A percentile compares a stretch with the other conserved stretches of the same genome.
Conservation (phyloP, 192 early-diverging fungal species). For the Spizellomyces punctatus region DNA sequence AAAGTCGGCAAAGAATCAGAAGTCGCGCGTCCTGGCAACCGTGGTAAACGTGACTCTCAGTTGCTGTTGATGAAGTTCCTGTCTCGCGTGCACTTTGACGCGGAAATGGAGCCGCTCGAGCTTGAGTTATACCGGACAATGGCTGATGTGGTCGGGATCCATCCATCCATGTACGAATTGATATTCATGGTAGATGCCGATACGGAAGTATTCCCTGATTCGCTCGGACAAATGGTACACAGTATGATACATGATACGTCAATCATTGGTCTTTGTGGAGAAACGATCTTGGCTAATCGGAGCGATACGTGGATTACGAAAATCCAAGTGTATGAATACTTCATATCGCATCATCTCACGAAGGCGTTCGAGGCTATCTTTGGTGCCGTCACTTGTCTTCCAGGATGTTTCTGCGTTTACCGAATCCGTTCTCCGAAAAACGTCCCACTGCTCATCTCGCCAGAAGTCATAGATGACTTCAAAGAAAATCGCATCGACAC, state of each 20-base stretch:
- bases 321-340: slow-evolving; percentile 96
- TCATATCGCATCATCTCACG: slow-evolving; percentile 91
- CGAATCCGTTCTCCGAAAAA: slow-evolving; percentile 52
- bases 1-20: slow-evolving; percentile 87
- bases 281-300: slow-evolving; percentile 84
- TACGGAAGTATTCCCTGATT: slow-evolving; percentile 45
- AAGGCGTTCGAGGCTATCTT: slow-evolving; percentile 61
- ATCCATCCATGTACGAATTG: slow-evolving; percentile 63
- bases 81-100: slow-evolving; percentile 66
- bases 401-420: slow-evolving; percentile 56
- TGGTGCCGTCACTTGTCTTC: slow-evolving; percentile 55
- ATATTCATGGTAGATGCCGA: slow-evolving; percentile 47
- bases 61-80: slow-evolving; percentile 77
- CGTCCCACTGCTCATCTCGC: slow-evolving; percentile 75
- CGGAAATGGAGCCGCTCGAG: slow-evolving; percentile 70
- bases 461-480: slow-evolving; percentile 77
- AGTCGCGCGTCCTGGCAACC: slow-evolving; percentile 74
- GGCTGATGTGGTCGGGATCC: slow-evolving; percentile 67
- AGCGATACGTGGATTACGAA: slow-evolving; percentile 84
- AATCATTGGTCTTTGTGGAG: slow-evolving; percentile 87
- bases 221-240: slow-evolving; percentile 37
- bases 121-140: slow-evolving; percentile 71
- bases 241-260: slow-evolving; percentile 57
- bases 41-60: slow-evolving; percentile 83
- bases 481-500: slow-evolving; percentile 85